Evolutionary conservation across 2,329 filamentous ascomycete genomes (phyloP), one percentile per base, ranked within the genome.

Genomic region (Colletotrichum simmondsii): DNA sequence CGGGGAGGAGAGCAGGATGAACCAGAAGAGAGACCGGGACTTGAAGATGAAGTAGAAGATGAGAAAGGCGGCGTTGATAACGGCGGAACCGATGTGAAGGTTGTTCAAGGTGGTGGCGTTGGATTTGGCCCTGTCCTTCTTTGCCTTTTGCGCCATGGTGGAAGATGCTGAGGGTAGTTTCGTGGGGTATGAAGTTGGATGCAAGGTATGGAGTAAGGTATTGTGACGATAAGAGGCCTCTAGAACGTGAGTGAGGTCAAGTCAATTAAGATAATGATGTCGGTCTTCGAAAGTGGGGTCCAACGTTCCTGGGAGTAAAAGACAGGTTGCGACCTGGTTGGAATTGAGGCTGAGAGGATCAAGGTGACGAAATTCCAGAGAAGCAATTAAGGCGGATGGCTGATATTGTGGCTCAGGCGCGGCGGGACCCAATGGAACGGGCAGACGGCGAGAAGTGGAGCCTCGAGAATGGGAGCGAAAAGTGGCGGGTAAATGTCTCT

Each of bases 91-190:
- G 68, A 94, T 86, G 82, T 98, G 96, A 30, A 97, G 94, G 79
- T 92, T 94, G 80, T 93, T 94, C 59, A 99, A 91, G 56, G 93
- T 88, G 42, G 90, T 86, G 59, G 90, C 87, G 83, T 98, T 98
- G 84, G 93, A 91, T 77, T 93, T 93, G 70, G 97, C 97, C 75
- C 85, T 84, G 77, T 91, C 89, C 78, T 91, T 91, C 79, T 89
- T 90, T 69, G 89, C 89, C 79, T 91, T 91, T 79, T 91, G 89
- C 35, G 89, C 89, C 89, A 91, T 91, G 30, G 49, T 28, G 12
- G 22, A 68, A 49, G 28, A 49, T 60, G 46, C 22, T 35, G 30
- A 8, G 32, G 30, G 42, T 24, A 46, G 12, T 16, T 19, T 16
- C 16, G 37, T 32, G 16, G 19, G 22, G 35, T 12, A 30, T 11